phyloP scores from a whole-genome alignment of 2,329 filamentous ascomycete genomes.

The Furcasterigmium furcatum region DNA sequence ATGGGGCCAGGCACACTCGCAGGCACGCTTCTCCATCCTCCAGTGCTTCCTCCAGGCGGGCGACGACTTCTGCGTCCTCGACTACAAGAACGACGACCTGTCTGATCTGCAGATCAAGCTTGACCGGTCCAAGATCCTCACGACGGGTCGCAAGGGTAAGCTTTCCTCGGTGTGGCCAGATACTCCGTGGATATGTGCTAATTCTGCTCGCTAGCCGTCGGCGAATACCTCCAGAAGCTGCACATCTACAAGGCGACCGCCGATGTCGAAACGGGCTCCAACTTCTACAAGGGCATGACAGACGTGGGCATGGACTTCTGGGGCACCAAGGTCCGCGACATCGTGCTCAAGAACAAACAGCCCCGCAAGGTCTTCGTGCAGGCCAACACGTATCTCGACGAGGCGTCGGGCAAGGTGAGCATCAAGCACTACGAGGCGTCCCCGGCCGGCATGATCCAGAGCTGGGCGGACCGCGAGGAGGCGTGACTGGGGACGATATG shows the following conservation, averaged over 20 bases:
- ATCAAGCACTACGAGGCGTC: conserved; percentile 86
- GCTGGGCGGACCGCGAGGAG: conserved; percentile 64
- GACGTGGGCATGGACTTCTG: conserved; percentile 79
- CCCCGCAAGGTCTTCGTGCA: conserved; percentile 92
- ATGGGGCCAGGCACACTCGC: conserved; percentile 91
- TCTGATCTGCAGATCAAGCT: conserved; percentile 79
- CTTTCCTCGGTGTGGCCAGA: too few species aligned
- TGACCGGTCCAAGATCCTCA: conserved; percentile 83
- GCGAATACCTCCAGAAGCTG: conserved; percentile 83
- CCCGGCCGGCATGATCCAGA: conserved; percentile 77
- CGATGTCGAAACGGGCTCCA: conserved; percentile 72
- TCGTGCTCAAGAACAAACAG: conserved; percentile 74
- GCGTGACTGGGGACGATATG: conserved; percentile 12
- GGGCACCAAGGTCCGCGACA: conserved; percentile 72
- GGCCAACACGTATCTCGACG: conserved; percentile 77
- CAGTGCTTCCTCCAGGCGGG: conserved; percentile 81
- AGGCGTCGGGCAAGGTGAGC: conserved; percentile 64
- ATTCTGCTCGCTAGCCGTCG: conserved; percentile 57
- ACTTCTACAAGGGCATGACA: conserved; percentile 82
- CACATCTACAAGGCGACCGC: conserved; percentile 92
- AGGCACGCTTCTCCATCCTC: conserved; percentile 86
- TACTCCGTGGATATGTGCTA: conserved; percentile 18
- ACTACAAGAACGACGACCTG: conserved; percentile 69
- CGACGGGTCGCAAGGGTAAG: conserved; percentile 67
- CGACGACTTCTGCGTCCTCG: conserved; percentile 81